Evolutionary conservation across 306 rosid genomes (phyloP).

Genomic region (Gleditsia sinensis): DNA sequence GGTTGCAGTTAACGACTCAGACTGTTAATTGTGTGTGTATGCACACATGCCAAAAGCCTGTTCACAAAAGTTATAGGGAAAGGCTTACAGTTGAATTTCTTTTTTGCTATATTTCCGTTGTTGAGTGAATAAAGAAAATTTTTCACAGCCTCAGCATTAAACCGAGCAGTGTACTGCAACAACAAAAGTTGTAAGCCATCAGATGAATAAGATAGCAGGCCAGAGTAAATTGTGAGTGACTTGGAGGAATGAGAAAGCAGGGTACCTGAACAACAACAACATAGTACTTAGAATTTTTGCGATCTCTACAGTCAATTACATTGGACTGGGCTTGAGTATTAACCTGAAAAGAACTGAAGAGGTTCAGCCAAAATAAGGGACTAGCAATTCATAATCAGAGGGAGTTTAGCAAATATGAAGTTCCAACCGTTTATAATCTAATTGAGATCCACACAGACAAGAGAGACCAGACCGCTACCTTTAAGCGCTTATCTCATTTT

Average conservation of each 20-base stretch:
- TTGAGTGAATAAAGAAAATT: constrained; percentile 47
- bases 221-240: background rate
- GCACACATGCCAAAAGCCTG: background rate
- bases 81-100: constrained; percentile 50
- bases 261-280: constrained; percentile 66
- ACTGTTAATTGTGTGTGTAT: background rate
- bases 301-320: constrained; percentile 72
- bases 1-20: background rate
- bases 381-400: background rate
- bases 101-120: constrained; percentile 45
- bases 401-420: background rate
- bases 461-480: background rate
- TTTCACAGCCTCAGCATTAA: constrained; percentile 53
- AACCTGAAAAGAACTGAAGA: constrained; percentile 42
- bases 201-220: background rate
- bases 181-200: constrained; percentile 8
- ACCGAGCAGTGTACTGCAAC: constrained; percentile 53
- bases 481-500: background rate
- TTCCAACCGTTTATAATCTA: background rate
- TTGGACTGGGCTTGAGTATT: constrained; percentile 80
- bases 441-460: background rate
- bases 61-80: background rate
- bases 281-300: constrained; percentile 84
- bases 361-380: background rate
- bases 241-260: background rate